Conservation (phyloP, 352 stramenopile genomes). For the Phytopythium boreale region DNA sequence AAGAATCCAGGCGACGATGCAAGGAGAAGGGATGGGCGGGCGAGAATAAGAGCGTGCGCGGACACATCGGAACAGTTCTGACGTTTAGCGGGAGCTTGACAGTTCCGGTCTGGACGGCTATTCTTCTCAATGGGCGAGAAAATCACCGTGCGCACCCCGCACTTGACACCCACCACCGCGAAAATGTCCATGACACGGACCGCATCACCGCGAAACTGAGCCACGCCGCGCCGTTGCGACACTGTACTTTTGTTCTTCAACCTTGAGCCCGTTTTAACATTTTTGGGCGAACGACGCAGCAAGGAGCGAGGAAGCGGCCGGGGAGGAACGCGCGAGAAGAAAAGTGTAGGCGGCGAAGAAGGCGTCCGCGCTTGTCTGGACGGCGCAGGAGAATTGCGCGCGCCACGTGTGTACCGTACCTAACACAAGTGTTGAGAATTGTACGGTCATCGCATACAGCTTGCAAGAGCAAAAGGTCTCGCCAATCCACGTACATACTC, state of each 20-base stretch:
- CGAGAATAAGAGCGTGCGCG: neutral
- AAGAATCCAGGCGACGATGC: neutral
- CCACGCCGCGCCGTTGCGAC: neutral
- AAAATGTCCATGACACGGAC: neutral
- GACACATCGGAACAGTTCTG: neutral
- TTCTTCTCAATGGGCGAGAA: neutral
- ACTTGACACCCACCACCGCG: neutral
- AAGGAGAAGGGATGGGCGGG: neutral
- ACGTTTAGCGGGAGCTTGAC: neutral
- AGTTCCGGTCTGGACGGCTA: neutral
- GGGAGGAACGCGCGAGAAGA: neutral
- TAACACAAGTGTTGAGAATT: neutral
- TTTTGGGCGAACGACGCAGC: no score
- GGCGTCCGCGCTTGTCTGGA: neutral
- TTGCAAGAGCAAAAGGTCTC: neutral
- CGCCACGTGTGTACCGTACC: neutral
- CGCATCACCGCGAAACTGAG: slow-evolving; percentile 1
- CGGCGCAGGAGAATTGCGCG: neutral
- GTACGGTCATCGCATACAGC: neutral
- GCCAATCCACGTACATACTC: neutral
- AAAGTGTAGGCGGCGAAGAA: slow-evolving; percentile 4
- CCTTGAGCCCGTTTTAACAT: neutral
- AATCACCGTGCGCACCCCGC: neutral
- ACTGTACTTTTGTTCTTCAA: neutral
- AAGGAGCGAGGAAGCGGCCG: neutral